Conservation (phyloP, 2,329 filamentous ascomycete genomes). For the Colletotrichum scovillei region DNA sequence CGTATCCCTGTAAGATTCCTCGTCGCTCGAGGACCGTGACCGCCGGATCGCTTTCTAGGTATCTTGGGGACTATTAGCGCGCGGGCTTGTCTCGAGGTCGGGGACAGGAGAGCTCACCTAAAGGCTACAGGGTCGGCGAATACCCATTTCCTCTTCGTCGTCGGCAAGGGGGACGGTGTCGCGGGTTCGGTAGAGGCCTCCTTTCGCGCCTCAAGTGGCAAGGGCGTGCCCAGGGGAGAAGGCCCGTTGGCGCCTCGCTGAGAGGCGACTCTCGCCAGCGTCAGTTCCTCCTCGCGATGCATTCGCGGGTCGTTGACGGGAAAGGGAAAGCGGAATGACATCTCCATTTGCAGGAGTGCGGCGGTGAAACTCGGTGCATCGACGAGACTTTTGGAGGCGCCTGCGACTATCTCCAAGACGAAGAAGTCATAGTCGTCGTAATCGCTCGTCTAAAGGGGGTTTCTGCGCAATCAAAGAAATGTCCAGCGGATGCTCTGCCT, state of each 20-base stretch:
- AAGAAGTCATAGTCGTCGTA: slow-evolving; percentile 23
- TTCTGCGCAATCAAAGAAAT: neutral
- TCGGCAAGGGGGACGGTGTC: slow-evolving; percentile 38
- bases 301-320: slow-evolving; percentile 45
- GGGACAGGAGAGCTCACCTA: slow-evolving; percentile 50
- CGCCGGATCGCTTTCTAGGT: slow-evolving; percentile 85
- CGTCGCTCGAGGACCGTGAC: slow-evolving; percentile 81
- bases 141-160: slow-evolving; percentile 59
- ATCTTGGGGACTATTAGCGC: slow-evolving; percentile 56
- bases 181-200: slow-evolving; percentile 28
- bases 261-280: slow-evolving; percentile 46
- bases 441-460: neutral
- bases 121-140: slow-evolving; percentile 70
- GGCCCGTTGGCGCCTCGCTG: slow-evolving; percentile 41
- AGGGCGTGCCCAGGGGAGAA: slow-evolving; percentile 31
- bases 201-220: slow-evolving; percentile 26
- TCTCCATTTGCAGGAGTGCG: slow-evolving; percentile 37
- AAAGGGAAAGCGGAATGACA: slow-evolving; percentile 53
- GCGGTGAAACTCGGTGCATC: slow-evolving; percentile 16
- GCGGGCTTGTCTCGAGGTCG: neutral
- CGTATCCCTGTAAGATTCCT: slow-evolving; percentile 81
- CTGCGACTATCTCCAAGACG: slow-evolving; percentile 22
- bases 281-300: slow-evolving; percentile 52
- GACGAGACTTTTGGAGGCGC: slow-evolving; percentile 18
- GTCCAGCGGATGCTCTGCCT: neutral